phyloP scores from a whole-genome alignment of 2,329 filamentous ascomycete species.

The Alternaria ethzedia region DNA sequence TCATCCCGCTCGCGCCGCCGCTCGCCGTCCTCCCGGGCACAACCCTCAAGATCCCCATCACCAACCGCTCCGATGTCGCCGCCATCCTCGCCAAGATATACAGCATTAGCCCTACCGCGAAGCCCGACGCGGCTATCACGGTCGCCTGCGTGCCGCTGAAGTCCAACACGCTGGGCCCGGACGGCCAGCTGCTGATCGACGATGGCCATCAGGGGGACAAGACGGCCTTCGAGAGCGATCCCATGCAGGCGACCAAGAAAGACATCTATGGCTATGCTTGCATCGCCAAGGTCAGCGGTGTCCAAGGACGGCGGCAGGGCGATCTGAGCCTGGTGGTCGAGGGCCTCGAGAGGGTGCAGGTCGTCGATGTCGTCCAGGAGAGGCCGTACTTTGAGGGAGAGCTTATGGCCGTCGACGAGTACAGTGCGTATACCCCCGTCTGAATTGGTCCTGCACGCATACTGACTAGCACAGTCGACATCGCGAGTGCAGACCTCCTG shows the following conservation, averaged over 20 bases:
- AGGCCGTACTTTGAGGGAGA: conserved; percentile 86
- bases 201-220: conserved; percentile 58
- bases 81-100: conserved; percentile 87
- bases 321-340: conserved; percentile 86
- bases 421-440: conserved; percentile 56
- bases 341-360: conserved; percentile 76
- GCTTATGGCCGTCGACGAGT: conserved; percentile 74
- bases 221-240: conserved; percentile 57
- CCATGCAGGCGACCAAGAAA: conserved; percentile 51
- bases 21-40: conserved; percentile 85
- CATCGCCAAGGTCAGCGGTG: conserved; percentile 60
- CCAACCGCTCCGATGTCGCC: conserved; percentile 84
- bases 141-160: conserved; percentile 87
- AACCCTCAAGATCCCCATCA: conserved; percentile 82
- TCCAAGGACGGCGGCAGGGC: conserved; percentile 55
- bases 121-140: conserved; percentile 71
- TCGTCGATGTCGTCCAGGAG: conserved; percentile 78
- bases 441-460: neutral
- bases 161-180: conserved; percentile 72
- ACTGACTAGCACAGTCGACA: conserved; percentile 34
- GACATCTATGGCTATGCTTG: conserved; percentile 87
- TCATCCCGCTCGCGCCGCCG: conserved; percentile 82
- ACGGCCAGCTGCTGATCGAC: conserved; percentile 78
- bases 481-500: conserved; percentile 60
- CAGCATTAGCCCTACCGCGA: conserved; percentile 71